Percentiles rank a stretch among this genome's conserved stretches.
Evolutionary conservation across 2,329 filamentous ascomycete genomes (phyloP).

Genomic region (Blastomyces parvus): DNA sequence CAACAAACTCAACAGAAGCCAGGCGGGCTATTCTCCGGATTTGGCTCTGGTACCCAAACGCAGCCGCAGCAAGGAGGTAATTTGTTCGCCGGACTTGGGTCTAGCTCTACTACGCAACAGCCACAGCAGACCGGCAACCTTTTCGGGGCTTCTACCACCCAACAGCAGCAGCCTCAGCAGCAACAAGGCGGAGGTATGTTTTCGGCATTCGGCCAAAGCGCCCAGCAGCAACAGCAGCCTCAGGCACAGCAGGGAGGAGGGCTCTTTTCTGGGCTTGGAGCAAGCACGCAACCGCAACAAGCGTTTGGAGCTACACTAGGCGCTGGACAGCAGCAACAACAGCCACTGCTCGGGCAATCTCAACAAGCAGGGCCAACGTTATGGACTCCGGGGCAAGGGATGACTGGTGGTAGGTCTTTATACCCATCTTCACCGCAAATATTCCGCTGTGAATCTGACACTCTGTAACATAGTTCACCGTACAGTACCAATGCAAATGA

Average conservation of each 20-base stretch:
- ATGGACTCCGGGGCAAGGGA: conserved; percentile 36
- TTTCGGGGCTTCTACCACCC: conserved; percentile 33
- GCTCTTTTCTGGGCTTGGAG: conserved; percentile 7
- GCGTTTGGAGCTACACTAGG: conserved; percentile 22
- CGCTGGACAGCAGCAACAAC: conserved; percentile 21
- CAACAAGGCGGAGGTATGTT: conserved; percentile 26
- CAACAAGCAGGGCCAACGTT: conserved; percentile 31
- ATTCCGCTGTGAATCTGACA: neutral
- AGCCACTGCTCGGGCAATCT: conserved; percentile 31
- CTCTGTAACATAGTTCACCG: conserved; percentile 42
- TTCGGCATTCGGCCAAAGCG: conserved; percentile 18
- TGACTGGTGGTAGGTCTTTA: conserved; percentile 31
- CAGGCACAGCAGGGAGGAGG: conserved; percentile 23
- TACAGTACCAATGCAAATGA: conserved; percentile 51
- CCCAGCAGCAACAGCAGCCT: conserved; percentile 20
- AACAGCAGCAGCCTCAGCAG: conserved; percentile 24
- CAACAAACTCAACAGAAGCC: conserved; percentile 30
- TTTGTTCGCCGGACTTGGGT: conserved; percentile 32
- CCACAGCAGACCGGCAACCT: conserved; percentile 32
- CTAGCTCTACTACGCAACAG: conserved; percentile 32
- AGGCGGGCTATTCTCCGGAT: conserved; percentile 34
- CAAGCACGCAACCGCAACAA: conserved; percentile 17
- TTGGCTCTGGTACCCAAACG: conserved; percentile 27
- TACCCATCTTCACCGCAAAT: neutral
- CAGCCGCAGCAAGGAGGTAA: conserved; percentile 31